Evolutionary conservation across 164 flowering plant genomes (phyloP).

Genomic region (Liquidambar formosana): DNA sequence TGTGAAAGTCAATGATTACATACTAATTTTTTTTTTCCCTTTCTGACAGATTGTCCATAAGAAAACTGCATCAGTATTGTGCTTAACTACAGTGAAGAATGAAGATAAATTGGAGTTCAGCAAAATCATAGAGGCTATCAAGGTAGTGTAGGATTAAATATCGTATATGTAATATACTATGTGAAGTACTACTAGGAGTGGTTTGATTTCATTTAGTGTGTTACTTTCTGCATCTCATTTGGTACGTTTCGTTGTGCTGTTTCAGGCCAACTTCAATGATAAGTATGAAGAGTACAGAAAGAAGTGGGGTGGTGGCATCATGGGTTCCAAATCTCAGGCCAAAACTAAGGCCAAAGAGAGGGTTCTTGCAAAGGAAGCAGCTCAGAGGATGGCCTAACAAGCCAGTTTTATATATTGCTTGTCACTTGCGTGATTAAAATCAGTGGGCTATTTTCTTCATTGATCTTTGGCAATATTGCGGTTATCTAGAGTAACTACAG

Average conservation of each 20-base stretch:
- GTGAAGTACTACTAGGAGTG: neutral
- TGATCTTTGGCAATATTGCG: neutral
- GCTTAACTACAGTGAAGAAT: slow-evolving; percentile 79
- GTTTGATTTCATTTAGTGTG: neutral
- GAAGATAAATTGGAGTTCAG: slow-evolving; percentile 87
- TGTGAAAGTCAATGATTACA: neutral
- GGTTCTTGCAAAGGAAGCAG: slow-evolving; percentile 68
- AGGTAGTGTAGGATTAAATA: slow-evolving; percentile 35
- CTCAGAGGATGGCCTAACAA: slow-evolving; percentile 57
- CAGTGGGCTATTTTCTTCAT: neutral
- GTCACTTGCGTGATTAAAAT: neutral
- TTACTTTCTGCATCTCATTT: no score
- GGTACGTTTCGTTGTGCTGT: no score
- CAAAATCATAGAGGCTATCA: slow-evolving; percentile 74
- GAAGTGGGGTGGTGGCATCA: slow-evolving; percentile 92
- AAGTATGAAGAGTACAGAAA: slow-evolving; percentile 72
- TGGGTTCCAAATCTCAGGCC: slow-evolving; percentile 87
- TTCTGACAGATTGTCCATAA: slow-evolving; percentile 69
- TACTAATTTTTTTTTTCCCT: neutral
- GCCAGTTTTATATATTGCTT: neutral
- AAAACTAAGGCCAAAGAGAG: slow-evolving; percentile 75
- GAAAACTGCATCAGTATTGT: slow-evolving; percentile 73
- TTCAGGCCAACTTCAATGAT: slow-evolving; percentile 69
- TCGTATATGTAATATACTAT: neutral
- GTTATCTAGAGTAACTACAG: neutral